Evolutionary conservation across 257 asterid genomes (phyloP).

Genomic region (Osmanthus fragrans): DNA sequence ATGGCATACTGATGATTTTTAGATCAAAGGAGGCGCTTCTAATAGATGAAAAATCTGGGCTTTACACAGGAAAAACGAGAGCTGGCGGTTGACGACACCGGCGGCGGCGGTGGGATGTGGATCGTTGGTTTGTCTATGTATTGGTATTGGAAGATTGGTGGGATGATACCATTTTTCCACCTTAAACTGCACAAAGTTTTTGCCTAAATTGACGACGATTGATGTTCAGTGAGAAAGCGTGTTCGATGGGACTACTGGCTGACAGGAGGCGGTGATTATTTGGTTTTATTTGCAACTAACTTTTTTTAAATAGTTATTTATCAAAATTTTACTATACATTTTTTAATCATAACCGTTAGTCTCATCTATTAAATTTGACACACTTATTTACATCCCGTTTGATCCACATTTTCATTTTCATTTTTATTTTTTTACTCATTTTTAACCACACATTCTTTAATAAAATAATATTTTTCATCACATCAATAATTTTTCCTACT

Average conservation of each 20-base stretch:
- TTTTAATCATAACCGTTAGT: too few species aligned
- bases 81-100: too few species aligned
- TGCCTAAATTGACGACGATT: neutral
- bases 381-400: too few species aligned
- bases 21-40: neutral
- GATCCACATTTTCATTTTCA: too few species aligned
- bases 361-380: too few species aligned
- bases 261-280: too few species aligned
- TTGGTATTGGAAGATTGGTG: neutral
- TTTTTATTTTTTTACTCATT: too few species aligned
- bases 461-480: too few species aligned
- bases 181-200: neutral
- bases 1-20: slow-evolving; percentile 28
- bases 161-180: neutral
- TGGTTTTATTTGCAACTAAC: neutral
- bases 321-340: too few species aligned
- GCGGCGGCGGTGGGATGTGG: neutral
- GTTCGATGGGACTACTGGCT: neutral
- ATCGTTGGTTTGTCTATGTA: neutral
- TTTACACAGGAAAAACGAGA: neutral
- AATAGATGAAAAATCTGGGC: neutral
- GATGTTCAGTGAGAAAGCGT: neutral
- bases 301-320: too few species aligned
- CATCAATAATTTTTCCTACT: too few species aligned
- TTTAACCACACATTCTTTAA: too few species aligned